A percentile compares a stretch with the other conserved stretches of the same genome.
phyloP scores from a whole-genome alignment of 345 rosid genomes.

The Hypericum perforatum region DNA sequence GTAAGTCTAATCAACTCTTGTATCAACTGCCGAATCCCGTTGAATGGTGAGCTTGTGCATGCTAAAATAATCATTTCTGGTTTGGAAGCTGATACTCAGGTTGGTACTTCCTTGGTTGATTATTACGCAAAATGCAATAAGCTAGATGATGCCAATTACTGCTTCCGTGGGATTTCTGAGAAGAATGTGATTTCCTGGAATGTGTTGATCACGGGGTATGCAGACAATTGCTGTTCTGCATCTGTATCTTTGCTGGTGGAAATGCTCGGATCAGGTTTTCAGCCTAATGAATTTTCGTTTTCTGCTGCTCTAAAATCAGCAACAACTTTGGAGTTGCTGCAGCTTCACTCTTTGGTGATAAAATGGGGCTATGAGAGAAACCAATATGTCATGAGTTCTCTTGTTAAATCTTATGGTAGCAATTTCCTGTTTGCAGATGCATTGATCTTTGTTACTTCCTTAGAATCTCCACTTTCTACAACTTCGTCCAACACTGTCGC shows the following conservation, averaged over 20 bases:
- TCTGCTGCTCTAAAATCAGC: constrained; percentile 47
- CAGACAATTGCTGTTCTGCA: constrained; percentile 26
- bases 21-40: constrained; percentile 22
- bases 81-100: constrained; percentile 35
- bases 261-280: constrained; percentile 49
- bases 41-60: constrained; percentile 50
- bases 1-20: constrained; percentile 39
- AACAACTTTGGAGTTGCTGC: constrained; percentile 29
- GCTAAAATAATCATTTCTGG: constrained; percentile 36
- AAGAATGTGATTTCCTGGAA: constrained; percentile 82
- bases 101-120: constrained; percentile 65
- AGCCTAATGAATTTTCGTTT: constrained; percentile 66
- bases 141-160: constrained; percentile 41
- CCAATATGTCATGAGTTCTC: constrained; percentile 57
- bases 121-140: constrained; percentile 57
- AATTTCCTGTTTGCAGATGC: constrained; percentile 49
- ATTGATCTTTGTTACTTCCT: constrained; percentile 32
- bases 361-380: constrained; percentile 56
- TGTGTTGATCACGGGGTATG: constrained; percentile 58
- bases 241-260: constrained; percentile 34
- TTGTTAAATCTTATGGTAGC: constrained; percentile 56
- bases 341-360: constrained; percentile 55
- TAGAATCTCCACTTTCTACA: constrained; percentile 22
- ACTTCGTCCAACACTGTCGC: constrained; percentile 50
- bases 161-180: constrained; percentile 42